Evolutionary conservation across 1,284 basidiomycete genomes (phyloP).

Genomic region (Apiotrichum veenhuisii): DNA sequence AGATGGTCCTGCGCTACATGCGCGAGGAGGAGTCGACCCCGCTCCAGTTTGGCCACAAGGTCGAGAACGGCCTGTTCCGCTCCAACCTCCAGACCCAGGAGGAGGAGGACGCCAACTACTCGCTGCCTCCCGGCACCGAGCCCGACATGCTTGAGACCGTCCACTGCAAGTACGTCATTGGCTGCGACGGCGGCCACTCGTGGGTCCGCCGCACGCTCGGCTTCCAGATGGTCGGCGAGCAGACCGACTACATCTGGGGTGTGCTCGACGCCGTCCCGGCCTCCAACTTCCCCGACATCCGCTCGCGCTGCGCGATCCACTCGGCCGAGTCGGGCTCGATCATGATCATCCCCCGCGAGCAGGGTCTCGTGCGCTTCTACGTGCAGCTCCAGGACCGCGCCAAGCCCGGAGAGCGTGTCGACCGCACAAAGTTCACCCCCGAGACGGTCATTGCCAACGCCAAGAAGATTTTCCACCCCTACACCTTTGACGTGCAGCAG

Average conservation of each 20-base stretch:
- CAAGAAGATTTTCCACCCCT: constrained; percentile 38
- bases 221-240: constrained; percentile 27
- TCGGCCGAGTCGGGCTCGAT: constrained; percentile 18
- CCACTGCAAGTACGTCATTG: constrained; percentile 31
- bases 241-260: constrained; percentile 30
- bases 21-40: constrained; percentile 18
- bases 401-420: constrained; percentile 17
- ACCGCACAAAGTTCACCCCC: constrained; percentile 29
- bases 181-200: constrained; percentile 32
- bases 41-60: constrained; percentile 19
- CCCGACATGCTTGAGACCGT: constrained; percentile 19
- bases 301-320: constrained; percentile 22
- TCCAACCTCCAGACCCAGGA: constrained; percentile 15
- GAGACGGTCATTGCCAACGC: constrained; percentile 35
- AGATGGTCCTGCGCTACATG: constrained; percentile 15
- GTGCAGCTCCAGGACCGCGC: constrained; percentile 19
- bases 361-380: constrained; percentile 25
- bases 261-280: constrained; percentile 24
- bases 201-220: constrained; percentile 24
- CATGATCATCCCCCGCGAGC: constrained; percentile 25
- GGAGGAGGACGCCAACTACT: constrained; percentile 22
- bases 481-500: constrained; percentile 33
- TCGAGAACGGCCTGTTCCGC: constrained; percentile 21
- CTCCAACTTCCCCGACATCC: constrained; percentile 26
- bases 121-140: constrained; percentile 15